These are phyloP conservation scores for Cryptococcus hybrid DNA, from an alignment of 1,284 basidiomycete species.

Conservation along the genomic window DNA sequence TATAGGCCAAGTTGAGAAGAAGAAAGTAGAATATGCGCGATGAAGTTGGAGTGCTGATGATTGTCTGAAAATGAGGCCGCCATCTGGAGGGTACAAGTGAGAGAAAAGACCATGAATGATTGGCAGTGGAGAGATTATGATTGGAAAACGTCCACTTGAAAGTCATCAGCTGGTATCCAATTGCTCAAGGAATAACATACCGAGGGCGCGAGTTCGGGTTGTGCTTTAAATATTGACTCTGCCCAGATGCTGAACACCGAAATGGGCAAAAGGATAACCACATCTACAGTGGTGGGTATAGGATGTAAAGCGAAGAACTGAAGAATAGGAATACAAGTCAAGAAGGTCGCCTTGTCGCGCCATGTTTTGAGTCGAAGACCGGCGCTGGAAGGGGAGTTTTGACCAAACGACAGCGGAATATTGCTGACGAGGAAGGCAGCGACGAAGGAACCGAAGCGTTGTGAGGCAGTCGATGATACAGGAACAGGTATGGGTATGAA, in stretches of 20 bases:
- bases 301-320: conserved; percentile 41
- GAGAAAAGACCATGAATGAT: conserved; percentile 22
- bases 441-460: conserved; percentile 14
- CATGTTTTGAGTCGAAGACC: conserved; percentile 10
- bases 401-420: conserved; percentile 24
- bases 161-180: neutral
- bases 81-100: conserved; percentile 32
- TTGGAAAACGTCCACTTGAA: conserved; percentile 15
- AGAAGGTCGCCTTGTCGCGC: conserved; percentile 20
- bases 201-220: neutral
- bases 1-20: conserved; percentile 90
- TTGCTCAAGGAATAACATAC: neutral
- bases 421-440: conserved; percentile 21
- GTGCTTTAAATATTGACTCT: neutral
- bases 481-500: conserved; percentile 15
- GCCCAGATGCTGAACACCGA: conserved; percentile 8
- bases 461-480: conserved; percentile 4
- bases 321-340: conserved; percentile 25
- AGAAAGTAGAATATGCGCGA: conserved; percentile 97
- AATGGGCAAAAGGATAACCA: conserved; percentile 23
- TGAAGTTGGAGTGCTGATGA: conserved; percentile 86
- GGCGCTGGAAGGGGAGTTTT: conserved; percentile 3
- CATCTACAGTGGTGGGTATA: conserved; percentile 21
- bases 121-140: conserved; percentile 14
- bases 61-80: conserved; percentile 78